These are phyloP conservation scores for Phytophthora gonapodyides DNA, from an alignment of 352 stramenopile genomes.

Conservation along the genomic window DNA sequence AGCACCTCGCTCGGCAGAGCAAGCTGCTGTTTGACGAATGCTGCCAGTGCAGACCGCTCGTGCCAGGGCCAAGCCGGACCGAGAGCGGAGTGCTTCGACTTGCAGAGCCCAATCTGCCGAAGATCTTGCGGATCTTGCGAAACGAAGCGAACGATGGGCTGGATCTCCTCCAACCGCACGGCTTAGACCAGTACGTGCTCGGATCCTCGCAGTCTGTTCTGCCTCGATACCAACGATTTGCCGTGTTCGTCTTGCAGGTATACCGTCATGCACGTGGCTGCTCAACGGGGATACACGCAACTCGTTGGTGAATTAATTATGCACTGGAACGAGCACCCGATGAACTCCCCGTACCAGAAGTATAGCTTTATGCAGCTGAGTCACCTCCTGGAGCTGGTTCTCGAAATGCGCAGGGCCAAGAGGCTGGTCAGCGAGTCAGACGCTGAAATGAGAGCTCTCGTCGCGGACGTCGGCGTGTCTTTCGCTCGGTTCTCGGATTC, in stretches of 20 bases:
- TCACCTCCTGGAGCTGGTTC: conserved; percentile 49
- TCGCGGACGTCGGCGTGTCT: conserved; percentile 54
- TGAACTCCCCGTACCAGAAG: conserved; percentile 64
- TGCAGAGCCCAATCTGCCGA: conserved; percentile 64
- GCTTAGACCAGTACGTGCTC: conserved; percentile 54
- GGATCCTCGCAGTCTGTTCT: not conserved
- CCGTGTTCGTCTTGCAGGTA: conserved; percentile 32
- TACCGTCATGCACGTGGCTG: conserved; percentile 59
- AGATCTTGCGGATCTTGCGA: conserved; percentile 61
- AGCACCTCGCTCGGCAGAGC: conserved; percentile 60
- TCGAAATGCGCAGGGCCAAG: conserved; percentile 56
- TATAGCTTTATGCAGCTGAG: conserved; percentile 66
- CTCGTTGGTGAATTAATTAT: conserved; percentile 60
- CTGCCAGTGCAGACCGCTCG: conserved; percentile 63
- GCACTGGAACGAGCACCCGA: conserved; percentile 62
- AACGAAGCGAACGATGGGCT: conserved; percentile 61
- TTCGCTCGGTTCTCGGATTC: conserved; percentile 72
- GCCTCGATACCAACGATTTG: not conserved
- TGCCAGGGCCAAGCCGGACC: conserved; percentile 52
- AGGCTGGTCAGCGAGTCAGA: conserved; percentile 64
- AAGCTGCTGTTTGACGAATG: conserved; percentile 82
- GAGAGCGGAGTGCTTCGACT: conserved; percentile 69
- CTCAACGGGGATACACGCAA: conserved; percentile 75
- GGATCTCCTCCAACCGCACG: conserved; percentile 69
- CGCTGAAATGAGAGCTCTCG: conserved; percentile 56